These are phyloP conservation scores for Cylindrodendrum hubeiense DNA, from an alignment of 2,329 filamentous ascomycete genomes.

Conservation along the genomic window DNA sequence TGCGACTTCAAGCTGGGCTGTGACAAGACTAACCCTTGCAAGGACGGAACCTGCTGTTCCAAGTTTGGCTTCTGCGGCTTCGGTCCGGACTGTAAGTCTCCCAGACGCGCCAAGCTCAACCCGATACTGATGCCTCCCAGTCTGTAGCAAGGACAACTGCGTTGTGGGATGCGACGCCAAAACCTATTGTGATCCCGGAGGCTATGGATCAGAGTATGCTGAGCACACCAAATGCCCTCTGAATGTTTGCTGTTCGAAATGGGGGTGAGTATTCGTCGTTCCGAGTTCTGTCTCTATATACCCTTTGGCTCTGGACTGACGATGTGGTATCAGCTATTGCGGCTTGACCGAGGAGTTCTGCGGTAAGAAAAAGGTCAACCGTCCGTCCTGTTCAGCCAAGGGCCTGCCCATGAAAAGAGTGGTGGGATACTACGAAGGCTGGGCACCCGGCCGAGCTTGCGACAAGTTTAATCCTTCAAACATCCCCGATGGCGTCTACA, in stretches of 20 bases:
- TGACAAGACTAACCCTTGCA: constrained; percentile 32
- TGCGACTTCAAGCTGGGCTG: constrained; percentile 19
- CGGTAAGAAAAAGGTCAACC: constrained; percentile 20
- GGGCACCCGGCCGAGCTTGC: background rate
- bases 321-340: background rate
- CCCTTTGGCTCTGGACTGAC: background rate
- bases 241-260: background rate
- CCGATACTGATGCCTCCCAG: constrained; percentile 1
- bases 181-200: constrained; percentile 47
- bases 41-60: constrained; percentile 48
- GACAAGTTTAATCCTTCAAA: background rate
- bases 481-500: constrained; percentile 1
- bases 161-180: constrained; percentile 41
- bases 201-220: constrained; percentile 44
- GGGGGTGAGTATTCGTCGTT: background rate
- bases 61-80: constrained; percentile 45
- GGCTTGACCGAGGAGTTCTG: background rate
- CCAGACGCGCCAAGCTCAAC: background rate
- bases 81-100: constrained; percentile 29
- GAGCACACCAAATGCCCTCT: constrained; percentile 19
- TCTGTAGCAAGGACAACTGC: constrained; percentile 30
- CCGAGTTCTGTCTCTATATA: background rate
- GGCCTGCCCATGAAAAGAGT: background rate
- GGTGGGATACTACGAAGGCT: constrained; percentile 5
- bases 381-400: constrained; percentile 12